phyloP scores from a whole-genome alignment of 208 protist species.

The Leishmania tropica region DNA sequence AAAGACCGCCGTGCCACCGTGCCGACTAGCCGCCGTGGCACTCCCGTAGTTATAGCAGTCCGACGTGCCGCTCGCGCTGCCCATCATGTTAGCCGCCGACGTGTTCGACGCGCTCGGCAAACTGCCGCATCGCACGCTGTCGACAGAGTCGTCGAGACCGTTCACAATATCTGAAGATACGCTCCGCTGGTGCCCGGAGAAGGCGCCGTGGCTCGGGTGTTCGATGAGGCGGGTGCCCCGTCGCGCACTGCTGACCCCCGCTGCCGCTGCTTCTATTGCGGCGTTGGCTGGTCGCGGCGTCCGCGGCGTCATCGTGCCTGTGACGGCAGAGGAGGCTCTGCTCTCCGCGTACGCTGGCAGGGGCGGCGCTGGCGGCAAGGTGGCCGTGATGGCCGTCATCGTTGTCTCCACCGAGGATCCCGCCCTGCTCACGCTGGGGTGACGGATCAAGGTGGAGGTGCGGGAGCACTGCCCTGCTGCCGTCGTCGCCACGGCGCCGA shows the following conservation, averaged over 20 bases:
- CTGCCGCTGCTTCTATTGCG: neutral
- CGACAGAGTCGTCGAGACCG: conserved; percentile 23
- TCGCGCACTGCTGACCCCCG: neutral
- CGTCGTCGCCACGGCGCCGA: neutral
- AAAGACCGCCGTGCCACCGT: neutral
- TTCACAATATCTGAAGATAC: conserved; percentile 21
- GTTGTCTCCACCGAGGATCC: neutral
- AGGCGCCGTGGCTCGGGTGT: neutral
- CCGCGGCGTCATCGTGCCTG: neutral
- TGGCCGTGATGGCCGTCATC: neutral
- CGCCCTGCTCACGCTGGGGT: neutral
- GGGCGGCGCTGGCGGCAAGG: neutral
- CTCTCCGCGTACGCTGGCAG: neutral
- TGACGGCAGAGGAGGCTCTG: neutral
- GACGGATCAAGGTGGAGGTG: neutral
- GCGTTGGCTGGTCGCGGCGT: neutral
- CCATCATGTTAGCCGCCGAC: neutral
- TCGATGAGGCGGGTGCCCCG: neutral
- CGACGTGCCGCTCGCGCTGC: neutral
- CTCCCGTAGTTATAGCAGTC: neutral
- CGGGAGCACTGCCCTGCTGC: neutral
- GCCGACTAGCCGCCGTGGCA: neutral
- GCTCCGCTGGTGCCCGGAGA: conserved; percentile 7
- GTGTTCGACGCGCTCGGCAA: conserved; percentile 4
- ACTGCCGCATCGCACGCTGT: conserved; percentile 22